Base-by-base conservation (phyloP, 2,329 filamentous ascomycete genomes). In the Microdochium paspali region DNA sequence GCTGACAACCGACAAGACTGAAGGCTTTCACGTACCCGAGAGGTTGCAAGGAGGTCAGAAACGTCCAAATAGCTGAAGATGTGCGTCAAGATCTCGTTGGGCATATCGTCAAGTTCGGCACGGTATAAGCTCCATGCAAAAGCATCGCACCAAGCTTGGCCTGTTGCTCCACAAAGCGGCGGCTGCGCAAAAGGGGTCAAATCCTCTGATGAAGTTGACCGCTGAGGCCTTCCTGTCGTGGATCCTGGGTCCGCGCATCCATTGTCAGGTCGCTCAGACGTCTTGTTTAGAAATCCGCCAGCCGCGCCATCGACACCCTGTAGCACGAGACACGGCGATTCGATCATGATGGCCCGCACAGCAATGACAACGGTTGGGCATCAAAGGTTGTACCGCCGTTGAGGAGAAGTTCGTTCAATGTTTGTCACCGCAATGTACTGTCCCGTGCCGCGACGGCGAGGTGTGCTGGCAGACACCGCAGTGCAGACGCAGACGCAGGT, bases 61-160 rank as follows among this genome's bases (percentile, higher is more conserved):
- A 81, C 74, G 51, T 82, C 78, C 47, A 82, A 63, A 53, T 73
- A 77, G 46, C 70, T 67, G 51, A 80, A 63, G 39, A 82, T 74
- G 48, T 77, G 70, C 51, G 76, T 69, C 46, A 81, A 61, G 24
- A 81, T 60, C 61, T 82, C 78, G 59, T 75, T 79, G 23, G 78
- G 78, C 44, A 82, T 62, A 39, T 62, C 59, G 46, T 69, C 66
- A 62, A 67, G 55, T 48, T 58, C 53, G 50, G 54, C 45, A 28
- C 30, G 26, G 26, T 13, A 28, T 13, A 28, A 13, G 26, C 26
- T 13, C 26, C 26, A 28, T 7, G 7, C 13, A 7, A 13, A 28
- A 28, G 26, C 26, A 7, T 7, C 13, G 7, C 26, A 28, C 26
- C 7, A 13, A 28, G 7, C 26, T 28, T 28, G 26, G 7, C 26